A percentile compares a stretch with the other conserved stretches of the same genome.
These are phyloP conservation scores for Plasmodium blacklocki DNA, from an alignment of 169 alveolate genomes.

Conservation along the genomic window DNA sequence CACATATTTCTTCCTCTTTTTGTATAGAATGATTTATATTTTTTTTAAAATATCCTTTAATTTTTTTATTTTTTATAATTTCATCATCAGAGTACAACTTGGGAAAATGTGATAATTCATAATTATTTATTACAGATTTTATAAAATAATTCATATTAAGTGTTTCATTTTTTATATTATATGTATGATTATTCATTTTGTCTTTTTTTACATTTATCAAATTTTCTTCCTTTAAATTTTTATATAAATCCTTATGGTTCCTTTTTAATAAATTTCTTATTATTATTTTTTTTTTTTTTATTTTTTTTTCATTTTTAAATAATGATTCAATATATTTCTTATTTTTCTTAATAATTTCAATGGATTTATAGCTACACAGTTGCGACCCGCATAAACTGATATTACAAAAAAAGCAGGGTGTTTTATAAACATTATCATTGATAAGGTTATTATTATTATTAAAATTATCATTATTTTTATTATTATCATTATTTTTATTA, in stretches of 20 bases:
- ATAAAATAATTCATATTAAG: too few relatives aligned
- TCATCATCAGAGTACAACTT: too few relatives aligned
- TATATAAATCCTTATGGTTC: too few relatives aligned
- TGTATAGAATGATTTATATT: not conserved
- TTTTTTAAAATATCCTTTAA: too few relatives aligned
- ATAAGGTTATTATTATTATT: not conserved
- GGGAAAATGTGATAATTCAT: too few relatives aligned
- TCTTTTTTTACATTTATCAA: too few relatives aligned
- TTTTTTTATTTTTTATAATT: too few relatives aligned
- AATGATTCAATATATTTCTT: constrained; percentile 22
- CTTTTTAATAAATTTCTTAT: constrained; percentile 2
- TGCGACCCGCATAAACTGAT: not conserved
- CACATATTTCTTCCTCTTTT: not conserved
- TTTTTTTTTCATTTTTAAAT: constrained; percentile 45
- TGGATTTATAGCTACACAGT: constrained; percentile 28
- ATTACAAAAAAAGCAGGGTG: constrained; percentile 37
- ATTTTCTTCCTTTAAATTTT: too few relatives aligned
- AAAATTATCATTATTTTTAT: not conserved
- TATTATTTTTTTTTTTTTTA: constrained; percentile 22
- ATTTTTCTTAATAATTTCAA: constrained; percentile 21
- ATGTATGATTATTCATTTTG: too few relatives aligned
- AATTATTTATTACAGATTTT: too few relatives aligned
- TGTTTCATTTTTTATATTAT: too few relatives aligned
- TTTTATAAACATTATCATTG: not conserved
- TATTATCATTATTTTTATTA: not conserved